These are phyloP conservation scores for Alectoria sarmentosa DNA, from an alignment of 495 filamentous ascomycete species.

Conservation along the genomic window DNA sequence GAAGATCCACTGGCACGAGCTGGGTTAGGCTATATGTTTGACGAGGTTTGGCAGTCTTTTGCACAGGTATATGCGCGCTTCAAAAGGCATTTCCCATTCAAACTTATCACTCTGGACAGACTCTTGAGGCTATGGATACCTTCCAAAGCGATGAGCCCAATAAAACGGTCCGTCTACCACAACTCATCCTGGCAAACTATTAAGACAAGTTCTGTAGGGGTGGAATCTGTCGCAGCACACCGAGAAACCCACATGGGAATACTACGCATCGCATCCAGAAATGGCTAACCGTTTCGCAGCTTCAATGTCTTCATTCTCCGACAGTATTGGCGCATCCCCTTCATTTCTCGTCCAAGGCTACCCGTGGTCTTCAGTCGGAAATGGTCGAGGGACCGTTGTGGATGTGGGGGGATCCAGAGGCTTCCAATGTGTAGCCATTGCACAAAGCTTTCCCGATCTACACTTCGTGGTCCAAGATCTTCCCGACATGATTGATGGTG, in stretches of 20 bases:
- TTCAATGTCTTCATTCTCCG: constrained; percentile 45
- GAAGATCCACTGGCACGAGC: constrained; percentile 37
- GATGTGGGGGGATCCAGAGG: constrained; percentile 33
- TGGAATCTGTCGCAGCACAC: constrained; percentile 17
- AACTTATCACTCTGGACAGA: too few species aligned
- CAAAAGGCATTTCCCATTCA: too few species aligned
- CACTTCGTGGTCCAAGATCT: constrained; percentile 49
- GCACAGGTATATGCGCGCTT: neutral
- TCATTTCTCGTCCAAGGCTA: constrained; percentile 36
- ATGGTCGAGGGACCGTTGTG: constrained; percentile 15
- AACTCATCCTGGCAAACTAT: too few species aligned
- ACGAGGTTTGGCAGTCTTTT: constrained; percentile 20
- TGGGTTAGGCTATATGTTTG: constrained; percentile 40
- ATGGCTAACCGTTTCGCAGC: constrained; percentile 43
- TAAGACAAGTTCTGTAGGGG: neutral
- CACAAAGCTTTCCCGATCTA: constrained; percentile 25
- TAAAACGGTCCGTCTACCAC: too few species aligned
- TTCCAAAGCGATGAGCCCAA: too few species aligned
- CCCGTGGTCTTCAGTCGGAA: constrained; percentile 38
- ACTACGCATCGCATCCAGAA: constrained; percentile 37
- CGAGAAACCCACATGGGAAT: constrained; percentile 14
- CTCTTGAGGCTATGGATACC: too few species aligned
- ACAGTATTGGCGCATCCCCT: constrained; percentile 42
- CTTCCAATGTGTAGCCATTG: constrained; percentile 27
- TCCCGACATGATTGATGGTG: constrained; percentile 37